Evolutionary conservation across 805 yeast genomes (phyloP).

Genomic region (Starmerella sirachaensis): DNA sequence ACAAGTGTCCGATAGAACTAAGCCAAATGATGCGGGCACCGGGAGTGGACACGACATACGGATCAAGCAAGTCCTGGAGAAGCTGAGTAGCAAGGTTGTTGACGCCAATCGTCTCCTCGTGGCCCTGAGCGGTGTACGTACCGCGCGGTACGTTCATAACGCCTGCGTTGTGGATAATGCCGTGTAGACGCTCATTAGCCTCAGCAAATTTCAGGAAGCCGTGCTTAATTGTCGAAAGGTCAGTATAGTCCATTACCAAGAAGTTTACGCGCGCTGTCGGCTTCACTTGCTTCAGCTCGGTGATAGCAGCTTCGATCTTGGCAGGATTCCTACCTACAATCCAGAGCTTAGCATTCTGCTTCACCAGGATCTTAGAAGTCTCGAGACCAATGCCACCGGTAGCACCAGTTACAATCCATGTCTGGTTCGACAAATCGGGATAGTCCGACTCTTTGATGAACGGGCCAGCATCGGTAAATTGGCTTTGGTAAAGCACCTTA

Average conservation of each 20-base stretch:
- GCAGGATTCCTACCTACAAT: constrained; percentile 30
- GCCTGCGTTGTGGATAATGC: constrained; percentile 24
- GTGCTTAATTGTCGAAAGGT: constrained; percentile 21
- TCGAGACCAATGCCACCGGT: constrained; percentile 22
- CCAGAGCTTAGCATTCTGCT: constrained; percentile 28
- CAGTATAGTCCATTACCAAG: constrained; percentile 20
- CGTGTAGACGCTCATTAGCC: constrained; percentile 12
- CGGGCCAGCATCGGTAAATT: constrained; percentile 3
- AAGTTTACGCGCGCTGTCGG: constrained; percentile 19
- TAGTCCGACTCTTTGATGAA: constrained; percentile 8
- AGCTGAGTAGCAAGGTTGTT: constrained; percentile 38
- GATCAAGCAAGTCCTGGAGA: constrained; percentile 30
- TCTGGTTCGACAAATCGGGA: constrained; percentile 30
- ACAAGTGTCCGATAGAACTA: constrained; percentile 32
- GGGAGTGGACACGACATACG: constrained; percentile 31
- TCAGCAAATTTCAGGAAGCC: constrained; percentile 15
- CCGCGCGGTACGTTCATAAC: constrained; percentile 28
- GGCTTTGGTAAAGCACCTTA: no score
- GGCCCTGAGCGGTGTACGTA: constrained; percentile 34
- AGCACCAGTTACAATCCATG: constrained; percentile 24
- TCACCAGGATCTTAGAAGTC: constrained; percentile 8
- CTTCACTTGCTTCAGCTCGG: constrained; percentile 23
- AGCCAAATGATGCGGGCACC: constrained; percentile 37
- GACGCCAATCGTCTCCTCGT: constrained; percentile 37
- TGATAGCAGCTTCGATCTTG: constrained; percentile 28